Conservation (phyloP, 2,329 filamentous ascomycete genomes). For the Aspergillus luchuensis region DNA sequence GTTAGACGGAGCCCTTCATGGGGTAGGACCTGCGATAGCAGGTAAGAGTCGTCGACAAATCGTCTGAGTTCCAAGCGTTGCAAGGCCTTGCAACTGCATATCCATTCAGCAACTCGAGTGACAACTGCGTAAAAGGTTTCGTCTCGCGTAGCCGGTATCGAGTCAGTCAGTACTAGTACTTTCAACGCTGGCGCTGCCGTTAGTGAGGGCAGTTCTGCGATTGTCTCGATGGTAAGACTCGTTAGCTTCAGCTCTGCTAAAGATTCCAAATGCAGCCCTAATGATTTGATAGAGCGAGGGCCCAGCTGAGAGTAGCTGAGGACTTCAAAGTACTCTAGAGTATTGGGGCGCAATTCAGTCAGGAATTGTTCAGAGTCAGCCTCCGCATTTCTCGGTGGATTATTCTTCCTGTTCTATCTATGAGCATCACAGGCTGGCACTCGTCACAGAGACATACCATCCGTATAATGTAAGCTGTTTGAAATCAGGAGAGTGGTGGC, state of each 20-base stretch:
- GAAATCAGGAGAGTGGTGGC: slow-evolving; percentile 62
- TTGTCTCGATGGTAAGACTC: slow-evolving; percentile 51
- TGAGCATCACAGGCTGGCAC: slow-evolving; percentile 9
- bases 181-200: slow-evolving; percentile 42
- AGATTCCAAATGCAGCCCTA: slow-evolving; percentile 57
- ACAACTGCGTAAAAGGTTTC: slow-evolving; percentile 56
- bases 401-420: slow-evolving; percentile 36
- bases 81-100: slow-evolving; percentile 56
- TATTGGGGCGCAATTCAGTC: slow-evolving; percentile 56
- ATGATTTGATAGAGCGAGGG: slow-evolving; percentile 55
- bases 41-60: slow-evolving; percentile 53
- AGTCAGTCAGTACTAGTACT: slow-evolving; percentile 53
- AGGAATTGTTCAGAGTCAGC: slow-evolving; percentile 62
- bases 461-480: slow-evolving; percentile 61
- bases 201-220: slow-evolving; percentile 37
- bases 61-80: slow-evolving; percentile 53
- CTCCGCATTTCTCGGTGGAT: slow-evolving; percentile 52
- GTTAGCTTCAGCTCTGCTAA: slow-evolving; percentile 57
- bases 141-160: slow-evolving; percentile 47
- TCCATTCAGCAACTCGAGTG: slow-evolving; percentile 56
- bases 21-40: slow-evolving; percentile 33
- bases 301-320: slow-evolving; percentile 59
- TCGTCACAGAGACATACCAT: slow-evolving; percentile 38
- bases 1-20: slow-evolving; percentile 29
- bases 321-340: slow-evolving; percentile 60